Percentiles rank a stretch among this genome's conserved stretches.
phyloP scores from a whole-genome alignment of 2,329 filamentous ascomycete genomes.

The Podosphaera fusca region DNA sequence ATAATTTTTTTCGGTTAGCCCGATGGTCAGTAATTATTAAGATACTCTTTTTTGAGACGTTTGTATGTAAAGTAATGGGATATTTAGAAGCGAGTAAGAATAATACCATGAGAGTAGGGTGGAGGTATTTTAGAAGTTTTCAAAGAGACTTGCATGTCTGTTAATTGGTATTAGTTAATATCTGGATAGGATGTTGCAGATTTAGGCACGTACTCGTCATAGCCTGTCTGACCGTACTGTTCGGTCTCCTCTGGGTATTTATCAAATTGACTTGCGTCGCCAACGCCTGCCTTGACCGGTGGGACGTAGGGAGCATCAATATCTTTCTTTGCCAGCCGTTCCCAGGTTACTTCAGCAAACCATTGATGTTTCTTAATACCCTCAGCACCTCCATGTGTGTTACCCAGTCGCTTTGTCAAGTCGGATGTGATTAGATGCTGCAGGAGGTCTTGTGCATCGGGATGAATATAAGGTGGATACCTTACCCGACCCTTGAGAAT shows the following conservation, averaged over 20 bases:
- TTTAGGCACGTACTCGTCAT: constrained; percentile 60
- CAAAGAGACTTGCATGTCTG: neutral
- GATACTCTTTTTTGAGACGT: too few relatives aligned
- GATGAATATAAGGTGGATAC: constrained; percentile 87
- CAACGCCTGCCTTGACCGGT: constrained; percentile 77
- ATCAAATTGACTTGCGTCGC: constrained; percentile 93
- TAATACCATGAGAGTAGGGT: neutral
- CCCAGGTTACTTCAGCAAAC: constrained; percentile 97
- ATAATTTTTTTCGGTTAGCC: too few relatives aligned
- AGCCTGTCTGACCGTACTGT: constrained; percentile 55
- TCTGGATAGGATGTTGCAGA: neutral
- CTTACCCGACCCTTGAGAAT: constrained; percentile 91
- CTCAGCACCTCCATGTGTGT: constrained; percentile 69
- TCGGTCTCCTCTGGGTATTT: constrained; percentile 95
- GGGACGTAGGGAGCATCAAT: constrained; percentile 97
- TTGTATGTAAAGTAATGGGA: too few relatives aligned
- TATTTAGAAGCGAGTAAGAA: too few relatives aligned
- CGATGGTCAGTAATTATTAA: too few relatives aligned
- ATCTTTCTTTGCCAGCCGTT: constrained; percentile 77
- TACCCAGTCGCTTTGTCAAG: constrained; percentile 82
- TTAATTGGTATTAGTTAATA: neutral
- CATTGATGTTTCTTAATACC: constrained; percentile 91
- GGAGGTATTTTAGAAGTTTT: neutral
- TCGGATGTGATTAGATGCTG: constrained; percentile 86
- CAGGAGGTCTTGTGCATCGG: constrained; percentile 79